Conservation (phyloP, 2,329 filamentous ascomycete genomes). For the Colletotrichum camelliae region DNA sequence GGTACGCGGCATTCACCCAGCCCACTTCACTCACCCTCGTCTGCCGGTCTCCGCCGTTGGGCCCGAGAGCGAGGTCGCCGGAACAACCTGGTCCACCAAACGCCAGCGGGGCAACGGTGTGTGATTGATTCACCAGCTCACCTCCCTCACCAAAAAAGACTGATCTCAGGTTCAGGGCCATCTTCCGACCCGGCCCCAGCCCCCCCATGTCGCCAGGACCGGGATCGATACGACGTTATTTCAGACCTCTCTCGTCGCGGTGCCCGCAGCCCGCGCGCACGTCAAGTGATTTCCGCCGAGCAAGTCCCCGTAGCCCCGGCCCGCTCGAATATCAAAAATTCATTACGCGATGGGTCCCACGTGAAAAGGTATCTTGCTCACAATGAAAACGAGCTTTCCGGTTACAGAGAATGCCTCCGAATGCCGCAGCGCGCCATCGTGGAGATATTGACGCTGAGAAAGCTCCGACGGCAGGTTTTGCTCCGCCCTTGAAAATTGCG, state of each 20-base stretch:
- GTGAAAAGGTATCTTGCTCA: neutral
- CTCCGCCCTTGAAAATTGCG: neutral
- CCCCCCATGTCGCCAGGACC: neutral
- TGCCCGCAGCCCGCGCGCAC: neutral
- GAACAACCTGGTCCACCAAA: neutral
- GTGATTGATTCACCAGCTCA: neutral
- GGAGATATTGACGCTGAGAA: neutral
- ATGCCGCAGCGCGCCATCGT: neutral
- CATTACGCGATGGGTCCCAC: neutral
- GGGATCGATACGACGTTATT: slow-evolving; percentile 8
- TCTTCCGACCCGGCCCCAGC: neutral
- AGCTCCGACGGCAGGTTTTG: neutral
- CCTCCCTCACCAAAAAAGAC: neutral
- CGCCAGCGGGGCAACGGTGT: neutral
- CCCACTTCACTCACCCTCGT: neutral
- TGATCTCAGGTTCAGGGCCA: slow-evolving; percentile 5
- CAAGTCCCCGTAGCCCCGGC: neutral
- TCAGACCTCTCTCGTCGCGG: neutral
- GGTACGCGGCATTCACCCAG: neutral
- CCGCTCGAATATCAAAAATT: neutral
- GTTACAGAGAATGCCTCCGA: neutral
- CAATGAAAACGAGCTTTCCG: neutral
- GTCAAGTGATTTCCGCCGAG: neutral
- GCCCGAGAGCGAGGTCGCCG: neutral
- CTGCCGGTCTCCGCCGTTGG: slow-evolving; percentile 2